Percentiles rank a stretch among this genome's conserved stretches.
phyloP scores from a whole-genome alignment of 352 stramenopile species.

The Globisporangium polare region DNA sequence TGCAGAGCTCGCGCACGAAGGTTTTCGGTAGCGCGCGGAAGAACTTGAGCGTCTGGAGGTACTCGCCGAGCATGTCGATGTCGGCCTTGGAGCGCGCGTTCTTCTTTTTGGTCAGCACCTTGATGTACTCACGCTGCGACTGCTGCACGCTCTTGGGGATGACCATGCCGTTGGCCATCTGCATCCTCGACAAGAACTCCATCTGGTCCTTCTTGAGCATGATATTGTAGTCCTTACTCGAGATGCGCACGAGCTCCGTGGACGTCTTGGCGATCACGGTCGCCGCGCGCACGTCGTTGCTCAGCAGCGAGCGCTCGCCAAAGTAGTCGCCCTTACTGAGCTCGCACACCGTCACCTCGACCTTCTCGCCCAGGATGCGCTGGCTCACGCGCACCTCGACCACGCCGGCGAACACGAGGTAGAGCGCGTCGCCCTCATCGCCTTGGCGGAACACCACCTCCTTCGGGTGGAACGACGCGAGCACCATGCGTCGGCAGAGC shows the following conservation, averaged over 20 bases:
- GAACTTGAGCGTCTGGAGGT: slow-evolving; percentile 74
- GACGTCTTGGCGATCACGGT: slow-evolving; percentile 56
- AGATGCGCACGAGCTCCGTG: slow-evolving; percentile 61
- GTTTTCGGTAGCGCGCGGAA: slow-evolving; percentile 57
- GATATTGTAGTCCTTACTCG: slow-evolving; percentile 63
- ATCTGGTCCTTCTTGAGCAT: slow-evolving; percentile 74
- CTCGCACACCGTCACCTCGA: slow-evolving; percentile 69
- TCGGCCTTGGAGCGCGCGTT: slow-evolving; percentile 40
- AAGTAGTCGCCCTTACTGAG: slow-evolving; percentile 69
- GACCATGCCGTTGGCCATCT: slow-evolving; percentile 37
- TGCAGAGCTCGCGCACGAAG: slow-evolving; percentile 66
- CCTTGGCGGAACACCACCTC: slow-evolving; percentile 68
- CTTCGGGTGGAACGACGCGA: slow-evolving; percentile 39
- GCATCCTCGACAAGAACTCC: slow-evolving; percentile 61
- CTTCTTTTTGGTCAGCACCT: slow-evolving; percentile 52
- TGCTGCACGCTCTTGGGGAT: slow-evolving; percentile 15
- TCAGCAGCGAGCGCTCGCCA: slow-evolving; percentile 59
- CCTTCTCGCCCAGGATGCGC: slow-evolving; percentile 48
- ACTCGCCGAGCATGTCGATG: slow-evolving; percentile 61
- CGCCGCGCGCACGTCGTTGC: slow-evolving; percentile 52
- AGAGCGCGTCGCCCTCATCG: slow-evolving; percentile 70
- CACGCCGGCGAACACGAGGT: slow-evolving; percentile 57
- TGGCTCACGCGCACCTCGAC: slow-evolving; percentile 64
- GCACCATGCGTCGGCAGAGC: slow-evolving; percentile 55
- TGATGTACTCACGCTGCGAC: slow-evolving; percentile 49